These are phyloP conservation scores for Cercospora zeina DNA, from an alignment of 2,329 filamentous ascomycete genomes.

Conservation along the genomic window DNA sequence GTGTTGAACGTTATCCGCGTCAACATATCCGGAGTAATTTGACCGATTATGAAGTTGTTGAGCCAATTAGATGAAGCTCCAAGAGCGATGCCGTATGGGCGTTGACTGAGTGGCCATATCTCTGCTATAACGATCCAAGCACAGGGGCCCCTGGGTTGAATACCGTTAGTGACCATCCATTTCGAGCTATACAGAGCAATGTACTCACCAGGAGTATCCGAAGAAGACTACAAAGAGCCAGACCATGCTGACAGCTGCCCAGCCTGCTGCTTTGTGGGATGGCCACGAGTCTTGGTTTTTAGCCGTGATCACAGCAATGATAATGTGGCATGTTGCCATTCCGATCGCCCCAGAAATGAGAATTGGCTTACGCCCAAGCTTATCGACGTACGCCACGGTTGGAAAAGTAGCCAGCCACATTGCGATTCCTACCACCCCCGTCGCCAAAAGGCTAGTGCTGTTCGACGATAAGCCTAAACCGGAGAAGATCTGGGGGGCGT, in stretches of 20 bases:
- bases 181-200: conserved; percentile 39
- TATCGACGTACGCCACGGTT: conserved; percentile 64
- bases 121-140: conserved; percentile 70
- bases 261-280: conserved; percentile 62
- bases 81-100: conserved; percentile 69
- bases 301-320: conserved; percentile 61
- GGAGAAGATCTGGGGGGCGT: conserved; percentile 46
- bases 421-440: conserved; percentile 69
- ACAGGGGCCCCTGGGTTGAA: conserved; percentile 63
- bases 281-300: conserved; percentile 62
- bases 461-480: conserved; percentile 49
- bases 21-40: conserved; percentile 66
- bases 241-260: conserved; percentile 68
- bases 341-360: conserved; percentile 43
- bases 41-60: conserved; percentile 64
- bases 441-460: conserved; percentile 62
- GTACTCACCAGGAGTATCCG: conserved; percentile 54
- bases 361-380: conserved; percentile 48
- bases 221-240: conserved; percentile 77
- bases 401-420: conserved; percentile 70
- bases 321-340: conserved; percentile 53
- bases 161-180: background rate
- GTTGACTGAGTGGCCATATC: conserved; percentile 69
- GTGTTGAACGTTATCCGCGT: conserved; percentile 66
- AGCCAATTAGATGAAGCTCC: conserved; percentile 56